Base-by-base conservation (phyloP, 768 basidiomycete genomes). In the Boletellus ananas region DNA sequence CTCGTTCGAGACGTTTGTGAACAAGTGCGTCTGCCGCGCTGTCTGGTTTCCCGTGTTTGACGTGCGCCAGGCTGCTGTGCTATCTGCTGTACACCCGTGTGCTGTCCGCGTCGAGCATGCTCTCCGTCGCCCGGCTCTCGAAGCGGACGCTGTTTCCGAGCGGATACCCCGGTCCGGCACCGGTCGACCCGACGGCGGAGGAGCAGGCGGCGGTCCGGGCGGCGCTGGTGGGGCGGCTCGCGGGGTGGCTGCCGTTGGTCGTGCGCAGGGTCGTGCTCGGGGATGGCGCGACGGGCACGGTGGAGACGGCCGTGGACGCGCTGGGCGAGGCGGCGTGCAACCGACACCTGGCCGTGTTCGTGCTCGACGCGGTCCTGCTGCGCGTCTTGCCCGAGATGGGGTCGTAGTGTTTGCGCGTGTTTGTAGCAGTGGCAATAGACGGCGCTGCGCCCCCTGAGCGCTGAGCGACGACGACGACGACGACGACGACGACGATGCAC, bases 121-220 rank as follows among this genome's bases (percentile, higher is more conserved):
- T 85, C 17, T 72, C 72, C 29, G 64, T 78, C 23, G 72, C 83
- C 34, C 77, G 80, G 34, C 61, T 76, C 5, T 70, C 82, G 13
- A 90, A 89, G 58, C 76, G 76, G 9, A 78, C 85, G 8, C 74
- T 98, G 23, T 98, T 95, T 63, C 94, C 95, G 4, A 83, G 84
- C 54, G 94, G 95, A 13, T 91, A 90, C 69, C 93, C 92, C 1
- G 88, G 79, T 0, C 81, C 84, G 0, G 67, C 83, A 1, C 82
- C 86, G 2, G 71, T 78, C 1, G 89, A 90, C 38, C 94, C 94
- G 16, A 82, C 85, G 0, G 71, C 72, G 1, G 89, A 89, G 56
- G 92, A 94, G 66, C 87, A 90, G 56, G 70, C 72, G 2, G 75
- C 71, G 31, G 72, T 91, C 43, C 77, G 80, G 27, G 53, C 62